Evolutionary conservation across 2,329 filamentous ascomycete species (phyloP).

Genomic region (Fusarium camptoceras): DNA sequence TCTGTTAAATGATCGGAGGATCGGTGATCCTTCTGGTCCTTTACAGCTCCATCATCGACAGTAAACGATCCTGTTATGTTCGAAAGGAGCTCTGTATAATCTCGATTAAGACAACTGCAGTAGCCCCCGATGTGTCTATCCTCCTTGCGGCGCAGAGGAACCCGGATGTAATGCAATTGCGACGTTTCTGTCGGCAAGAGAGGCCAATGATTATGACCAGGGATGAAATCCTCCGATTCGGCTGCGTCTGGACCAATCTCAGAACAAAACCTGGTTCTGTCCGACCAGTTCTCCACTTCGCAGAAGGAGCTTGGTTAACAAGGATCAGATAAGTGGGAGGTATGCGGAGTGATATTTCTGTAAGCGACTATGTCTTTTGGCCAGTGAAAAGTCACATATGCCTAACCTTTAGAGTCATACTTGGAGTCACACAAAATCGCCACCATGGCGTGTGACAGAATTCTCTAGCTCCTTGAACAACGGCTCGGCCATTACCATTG

Average conservation of each 20-base stretch:
- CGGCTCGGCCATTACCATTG: too few species aligned
- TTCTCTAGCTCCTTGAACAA: rapidly evolving
- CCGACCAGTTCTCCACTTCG: rapidly evolving
- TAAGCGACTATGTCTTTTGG: rapidly evolving
- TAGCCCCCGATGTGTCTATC: rapidly evolving
- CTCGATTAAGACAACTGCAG: background rate
- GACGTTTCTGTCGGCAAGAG: too few species aligned
- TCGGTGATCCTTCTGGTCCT: background rate
- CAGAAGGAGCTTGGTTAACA: background rate
- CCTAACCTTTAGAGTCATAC: background rate
- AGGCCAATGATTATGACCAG: background rate
- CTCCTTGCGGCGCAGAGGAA: background rate
- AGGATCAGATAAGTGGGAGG: rapidly evolving
- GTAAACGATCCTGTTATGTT: rapidly evolving
- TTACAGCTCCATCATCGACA: background rate
- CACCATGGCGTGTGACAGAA: background rate
- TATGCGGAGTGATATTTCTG: background rate
- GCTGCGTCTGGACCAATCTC: background rate
- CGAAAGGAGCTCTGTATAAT: background rate
- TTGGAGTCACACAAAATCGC: background rate
- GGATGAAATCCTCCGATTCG: background rate
- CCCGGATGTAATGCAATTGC: too few species aligned
- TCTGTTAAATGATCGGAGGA: background rate
- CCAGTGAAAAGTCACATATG: background rate
- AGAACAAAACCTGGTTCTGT: background rate